Conservation (phyloP, 2,329 filamentous ascomycete species). For the Alternaria sp. region DNA sequence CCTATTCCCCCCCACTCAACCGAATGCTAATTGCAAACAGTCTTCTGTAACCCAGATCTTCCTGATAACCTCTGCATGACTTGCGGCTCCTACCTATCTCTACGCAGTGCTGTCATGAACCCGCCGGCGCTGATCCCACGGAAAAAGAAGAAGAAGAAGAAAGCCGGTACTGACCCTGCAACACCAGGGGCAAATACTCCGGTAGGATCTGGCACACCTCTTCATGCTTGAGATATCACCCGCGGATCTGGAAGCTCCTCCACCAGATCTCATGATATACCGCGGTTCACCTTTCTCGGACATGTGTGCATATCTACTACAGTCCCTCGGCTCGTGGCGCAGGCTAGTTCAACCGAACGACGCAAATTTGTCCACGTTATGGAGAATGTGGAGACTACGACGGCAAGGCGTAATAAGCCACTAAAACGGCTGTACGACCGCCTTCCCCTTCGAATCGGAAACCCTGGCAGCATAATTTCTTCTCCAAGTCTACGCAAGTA, state of each 20-base stretch:
- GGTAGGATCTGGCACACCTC: constrained; percentile 43
- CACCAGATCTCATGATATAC: constrained; percentile 8
- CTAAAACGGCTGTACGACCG: background rate
- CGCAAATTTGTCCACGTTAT: constrained; percentile 1
- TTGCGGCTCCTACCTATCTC: constrained; percentile 51
- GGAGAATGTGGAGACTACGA: constrained; percentile 8
- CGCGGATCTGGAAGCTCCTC: background rate
- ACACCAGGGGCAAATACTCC: constrained; percentile 48
- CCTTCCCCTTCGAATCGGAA: constrained; percentile 2
- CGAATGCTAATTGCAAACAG: constrained; percentile 28
- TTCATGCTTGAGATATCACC: constrained; percentile 37
- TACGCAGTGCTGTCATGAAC: constrained; percentile 44
- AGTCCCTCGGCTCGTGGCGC: constrained; percentile 4
- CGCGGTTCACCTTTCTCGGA: constrained; percentile 3
- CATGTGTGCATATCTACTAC: constrained; percentile 17
- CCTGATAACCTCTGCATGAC: constrained; percentile 49
- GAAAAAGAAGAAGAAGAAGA: constrained; percentile 54
- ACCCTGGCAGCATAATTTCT: background rate
- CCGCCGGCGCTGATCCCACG: constrained; percentile 48
- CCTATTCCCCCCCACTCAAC: constrained; percentile 12
- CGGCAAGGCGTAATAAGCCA: constrained; percentile 3
- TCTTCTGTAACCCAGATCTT: constrained; percentile 49
- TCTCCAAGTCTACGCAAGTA: constrained; percentile 1
- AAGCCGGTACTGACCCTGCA: constrained; percentile 42
- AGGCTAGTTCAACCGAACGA: constrained; percentile 10